Evolutionary conservation across 1,284 basidiomycete species (phyloP).

Genomic region (Pulveroboletus sp.): DNA sequence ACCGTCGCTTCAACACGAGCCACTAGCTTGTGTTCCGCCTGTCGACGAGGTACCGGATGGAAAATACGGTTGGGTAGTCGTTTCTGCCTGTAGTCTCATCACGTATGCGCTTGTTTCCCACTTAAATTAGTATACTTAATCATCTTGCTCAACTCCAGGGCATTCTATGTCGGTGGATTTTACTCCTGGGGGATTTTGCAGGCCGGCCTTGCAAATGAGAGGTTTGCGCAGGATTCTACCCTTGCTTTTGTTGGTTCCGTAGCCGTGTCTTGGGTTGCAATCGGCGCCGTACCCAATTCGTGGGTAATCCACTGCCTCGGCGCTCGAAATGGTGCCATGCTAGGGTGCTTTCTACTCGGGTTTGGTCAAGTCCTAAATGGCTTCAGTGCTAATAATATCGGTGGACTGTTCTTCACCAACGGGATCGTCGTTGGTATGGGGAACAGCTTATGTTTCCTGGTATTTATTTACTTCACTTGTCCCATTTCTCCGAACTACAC

Average conservation of each 20-base stretch:
- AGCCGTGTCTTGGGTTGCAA: constrained; percentile 30
- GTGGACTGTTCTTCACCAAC: constrained; percentile 35
- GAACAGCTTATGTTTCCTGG: constrained; percentile 27
- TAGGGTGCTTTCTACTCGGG: constrained; percentile 31
- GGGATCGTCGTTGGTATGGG: constrained; percentile 28
- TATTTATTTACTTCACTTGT: constrained; percentile 5
- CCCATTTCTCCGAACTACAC: neutral
- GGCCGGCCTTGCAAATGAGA: constrained; percentile 28
- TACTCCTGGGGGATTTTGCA: constrained; percentile 39
- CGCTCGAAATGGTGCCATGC: constrained; percentile 24
- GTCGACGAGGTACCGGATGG: constrained; percentile 14
- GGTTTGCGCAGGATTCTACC: constrained; percentile 25
- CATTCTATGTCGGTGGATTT: constrained; percentile 27
- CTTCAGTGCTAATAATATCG: constrained; percentile 28
- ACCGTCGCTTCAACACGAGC: neutral
- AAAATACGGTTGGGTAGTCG: constrained; percentile 11
- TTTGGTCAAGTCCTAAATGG: constrained; percentile 32
- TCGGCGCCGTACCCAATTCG: constrained; percentile 33
- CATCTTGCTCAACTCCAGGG: constrained; percentile 6
- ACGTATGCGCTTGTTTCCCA: constrained; percentile 15
- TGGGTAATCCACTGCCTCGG: constrained; percentile 33
- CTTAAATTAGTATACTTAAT: neutral
- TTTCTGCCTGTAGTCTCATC: constrained; percentile 25
- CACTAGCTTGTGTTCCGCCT: neutral
- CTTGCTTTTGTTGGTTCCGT: constrained; percentile 39